phyloP scores from a whole-genome alignment of 352 stramenopile genomes.

The Phytophthora constricta region DNA sequence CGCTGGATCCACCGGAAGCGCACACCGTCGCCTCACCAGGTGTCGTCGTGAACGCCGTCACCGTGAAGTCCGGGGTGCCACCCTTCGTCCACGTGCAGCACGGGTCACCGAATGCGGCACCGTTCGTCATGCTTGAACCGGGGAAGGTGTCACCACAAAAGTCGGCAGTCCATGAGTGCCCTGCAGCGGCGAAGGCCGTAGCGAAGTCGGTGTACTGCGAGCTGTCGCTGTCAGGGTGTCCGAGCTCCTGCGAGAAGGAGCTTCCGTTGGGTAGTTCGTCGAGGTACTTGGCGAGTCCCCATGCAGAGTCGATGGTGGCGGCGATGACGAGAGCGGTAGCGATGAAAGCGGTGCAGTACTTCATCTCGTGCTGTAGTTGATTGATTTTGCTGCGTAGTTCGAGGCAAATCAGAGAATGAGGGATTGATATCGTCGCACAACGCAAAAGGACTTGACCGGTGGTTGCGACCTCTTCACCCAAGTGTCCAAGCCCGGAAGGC shows the following conservation, averaged over 20 bases:
- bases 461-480: neutral
- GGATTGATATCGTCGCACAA: neutral
- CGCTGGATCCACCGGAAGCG: neutral
- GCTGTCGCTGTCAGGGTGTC: constrained; percentile 23
- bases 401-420: neutral
- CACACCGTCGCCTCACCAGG: constrained; percentile 6
- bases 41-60: constrained; percentile 16
- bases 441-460: neutral
- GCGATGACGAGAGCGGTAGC: constrained; percentile 2
- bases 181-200: constrained; percentile 24
- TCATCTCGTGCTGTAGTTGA: neutral
- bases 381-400: neutral
- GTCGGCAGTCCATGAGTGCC: constrained; percentile 7
- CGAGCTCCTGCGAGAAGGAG: constrained; percentile 33
- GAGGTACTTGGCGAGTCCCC: constrained; percentile 4
- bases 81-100: constrained; percentile 40
- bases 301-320: neutral
- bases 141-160: constrained; percentile 2
- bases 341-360: neutral
- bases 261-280: constrained; percentile 37
- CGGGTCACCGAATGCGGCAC: constrained; percentile 41
- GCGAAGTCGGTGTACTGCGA: constrained; percentile 33
- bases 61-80: constrained; percentile 24
- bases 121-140: constrained; percentile 18
- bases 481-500: too few species aligned